Evolutionary conservation across 176 grass and related monocot species (phyloP), one percentile per base, ranked within the genome.

Genomic region (Cenchrus fungigraminus): DNA sequence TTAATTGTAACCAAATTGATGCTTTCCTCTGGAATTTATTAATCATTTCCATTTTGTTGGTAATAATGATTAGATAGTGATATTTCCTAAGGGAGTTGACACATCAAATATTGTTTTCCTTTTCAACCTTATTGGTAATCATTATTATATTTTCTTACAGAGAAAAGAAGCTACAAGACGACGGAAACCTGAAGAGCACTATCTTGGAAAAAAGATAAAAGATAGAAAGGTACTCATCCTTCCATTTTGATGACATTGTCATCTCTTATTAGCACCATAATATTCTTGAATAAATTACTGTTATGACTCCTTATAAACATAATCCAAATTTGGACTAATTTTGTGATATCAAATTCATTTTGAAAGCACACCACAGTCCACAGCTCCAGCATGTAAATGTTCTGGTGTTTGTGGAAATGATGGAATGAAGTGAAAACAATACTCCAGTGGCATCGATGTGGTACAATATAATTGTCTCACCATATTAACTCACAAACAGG

Each of bases 101-200:
- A 10, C 32, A 61, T 6, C 19, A 76, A 75, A 69, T 80, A 44
- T 29, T 45, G 0, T 52, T 79, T 63, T 61, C 0, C 16, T 34
- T 84, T 70, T 62, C 15, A 32, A 80, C 63, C 58, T 12, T 53
- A 22, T n/a, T 42, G 28, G 17, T 64, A 50, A 14, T 49, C 47
- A 58, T 63, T 14, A 81, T 40, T 51, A 70, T 0, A 74, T 57
- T 73, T 80, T 14, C 47, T 81, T 83, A 71, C 65, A 99, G 97
- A 92, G 85, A 93, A 99, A 92, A 79, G 90, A 97, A 89, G 94
- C 77, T 80, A 80, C 87, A 84, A 97, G 91, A 68, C 86, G 82
- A 59, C 65, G 86, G 28, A 97, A 83, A 69, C 73, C 80, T 66
- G 91, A 92, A 69, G 90, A 91, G 45, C 86, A 84, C 44, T 85